phyloP scores from a whole-genome alignment of 768 basidiomycete genomes.

The Suillus luteus region DNA sequence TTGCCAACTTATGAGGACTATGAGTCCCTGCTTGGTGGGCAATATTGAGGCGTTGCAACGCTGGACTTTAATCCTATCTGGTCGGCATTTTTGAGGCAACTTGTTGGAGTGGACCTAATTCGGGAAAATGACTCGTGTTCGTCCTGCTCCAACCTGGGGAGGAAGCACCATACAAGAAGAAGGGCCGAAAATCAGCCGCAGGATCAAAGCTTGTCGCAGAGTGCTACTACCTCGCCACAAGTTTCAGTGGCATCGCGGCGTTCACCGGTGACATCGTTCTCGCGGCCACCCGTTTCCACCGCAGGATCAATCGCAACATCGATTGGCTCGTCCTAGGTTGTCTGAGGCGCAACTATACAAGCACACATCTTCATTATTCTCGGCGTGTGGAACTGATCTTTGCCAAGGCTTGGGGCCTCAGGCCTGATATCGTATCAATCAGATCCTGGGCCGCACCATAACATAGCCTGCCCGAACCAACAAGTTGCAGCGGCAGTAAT shows the following conservation, averaged over 20 bases:
- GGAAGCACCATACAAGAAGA: constrained; percentile 25
- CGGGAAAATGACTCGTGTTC: constrained; percentile 66
- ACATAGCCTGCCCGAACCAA: too few species aligned
- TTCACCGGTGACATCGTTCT: constrained; percentile 23
- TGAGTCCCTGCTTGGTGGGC: constrained; percentile 44
- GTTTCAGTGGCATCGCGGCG: constrained; percentile 19
- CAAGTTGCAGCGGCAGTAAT: too few species aligned
- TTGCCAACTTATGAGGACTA: constrained; percentile 54
- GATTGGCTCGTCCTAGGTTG: constrained; percentile 15
- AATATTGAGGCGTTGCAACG: constrained; percentile 51
- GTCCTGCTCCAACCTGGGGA: constrained; percentile 59
- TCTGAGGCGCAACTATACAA: constrained; percentile 22
- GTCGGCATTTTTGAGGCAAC: constrained; percentile 55
- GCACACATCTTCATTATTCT: constrained; percentile 26
- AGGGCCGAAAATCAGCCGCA: constrained; percentile 13
- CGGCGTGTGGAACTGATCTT: too few species aligned
- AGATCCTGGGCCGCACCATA: too few species aligned
- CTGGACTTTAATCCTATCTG: constrained; percentile 52
- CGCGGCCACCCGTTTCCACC: constrained; percentile 25
- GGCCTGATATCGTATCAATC: too few species aligned
- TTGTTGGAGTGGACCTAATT: constrained; percentile 66
- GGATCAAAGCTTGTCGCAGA: constrained; percentile 10
- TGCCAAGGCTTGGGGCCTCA: too few species aligned
- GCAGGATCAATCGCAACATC: constrained; percentile 26
- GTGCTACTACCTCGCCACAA: constrained; percentile 11